Conservation (phyloP, 352 stramenopile species). For the Achlya hypogyna region DNA sequence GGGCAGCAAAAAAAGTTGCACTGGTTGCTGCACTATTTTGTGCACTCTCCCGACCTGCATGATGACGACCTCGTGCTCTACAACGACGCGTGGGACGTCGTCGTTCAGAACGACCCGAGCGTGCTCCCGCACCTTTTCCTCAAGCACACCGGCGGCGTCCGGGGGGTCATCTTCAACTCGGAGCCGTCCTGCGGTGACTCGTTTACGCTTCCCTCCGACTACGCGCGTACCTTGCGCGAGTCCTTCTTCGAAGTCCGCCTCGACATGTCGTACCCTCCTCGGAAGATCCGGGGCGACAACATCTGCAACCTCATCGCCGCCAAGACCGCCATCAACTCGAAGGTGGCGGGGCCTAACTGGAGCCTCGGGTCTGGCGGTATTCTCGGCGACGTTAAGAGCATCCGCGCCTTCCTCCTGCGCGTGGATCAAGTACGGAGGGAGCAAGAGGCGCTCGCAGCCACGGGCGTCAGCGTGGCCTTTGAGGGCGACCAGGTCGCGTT, state of each 20-base stretch:
- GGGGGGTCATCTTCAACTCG: slow-evolving; percentile 15
- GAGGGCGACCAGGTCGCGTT: slow-evolving; percentile 16
- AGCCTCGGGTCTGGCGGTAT: slow-evolving; percentile 17
- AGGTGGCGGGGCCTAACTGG: slow-evolving; percentile 11
- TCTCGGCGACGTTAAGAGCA: slow-evolving; percentile 14
- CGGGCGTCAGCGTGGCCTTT: background rate
- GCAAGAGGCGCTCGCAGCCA: background rate
- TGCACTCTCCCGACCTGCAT: slow-evolving; percentile 6
- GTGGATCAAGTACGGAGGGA: background rate
- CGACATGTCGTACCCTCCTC: background rate
- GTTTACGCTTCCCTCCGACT: background rate
- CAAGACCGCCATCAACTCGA: background rate
- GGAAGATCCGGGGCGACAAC: background rate
- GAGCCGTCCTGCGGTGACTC: slow-evolving; percentile 15
- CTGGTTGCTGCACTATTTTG: slow-evolving; percentile 13
- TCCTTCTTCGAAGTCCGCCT: background rate
- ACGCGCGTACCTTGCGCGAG: background rate
- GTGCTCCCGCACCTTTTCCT: background rate
- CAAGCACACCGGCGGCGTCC: background rate
- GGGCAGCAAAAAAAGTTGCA: slow-evolving; percentile 14
- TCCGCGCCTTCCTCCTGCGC: background rate
- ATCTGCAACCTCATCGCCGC: slow-evolving; percentile 10
- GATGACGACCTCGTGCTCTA: slow-evolving; percentile 18
- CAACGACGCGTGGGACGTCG: slow-evolving; percentile 17
- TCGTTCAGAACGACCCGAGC: background rate